A percentile compares a stretch with the other conserved stretches of the same genome.
Conservation (phyloP, 2,329 filamentous ascomycete genomes). For the Diplocarpon rosae region DNA sequence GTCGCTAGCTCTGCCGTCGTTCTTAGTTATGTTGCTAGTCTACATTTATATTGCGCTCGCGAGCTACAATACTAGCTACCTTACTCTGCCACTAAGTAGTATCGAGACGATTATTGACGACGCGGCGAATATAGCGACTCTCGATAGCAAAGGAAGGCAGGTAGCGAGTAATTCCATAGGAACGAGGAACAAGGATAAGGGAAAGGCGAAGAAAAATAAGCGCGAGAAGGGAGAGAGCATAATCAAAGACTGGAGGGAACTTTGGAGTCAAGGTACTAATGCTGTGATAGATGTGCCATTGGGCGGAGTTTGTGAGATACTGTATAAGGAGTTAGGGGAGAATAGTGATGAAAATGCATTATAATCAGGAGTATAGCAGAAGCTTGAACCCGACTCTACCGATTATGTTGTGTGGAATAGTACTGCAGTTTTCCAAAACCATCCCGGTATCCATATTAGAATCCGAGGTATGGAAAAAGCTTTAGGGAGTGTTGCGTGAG, state of each 20-base stretch:
- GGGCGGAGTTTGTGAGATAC: conserved; percentile 85
- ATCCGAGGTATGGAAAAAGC: too few relatives aligned
- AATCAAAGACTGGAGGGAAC: conserved; percentile 56
- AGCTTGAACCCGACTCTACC: too few relatives aligned
- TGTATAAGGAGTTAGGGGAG: conserved; percentile 60
- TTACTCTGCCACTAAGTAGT: conserved; percentile 69
- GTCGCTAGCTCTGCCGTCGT: conserved; percentile 84
- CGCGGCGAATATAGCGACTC: conserved; percentile 71
- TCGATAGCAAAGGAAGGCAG: conserved; percentile 59
- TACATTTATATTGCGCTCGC: conserved; percentile 94
- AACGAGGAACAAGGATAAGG: conserved; percentile 22
- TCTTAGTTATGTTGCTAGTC: conserved; percentile 74
- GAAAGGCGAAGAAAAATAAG: conserved; percentile 26
- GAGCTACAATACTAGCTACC: conserved; percentile 76
- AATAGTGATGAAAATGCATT: conserved; percentile 12
- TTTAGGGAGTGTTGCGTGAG: too few relatives aligned
- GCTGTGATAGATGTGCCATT: conserved; percentile 95
- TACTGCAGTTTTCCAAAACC: too few relatives aligned
- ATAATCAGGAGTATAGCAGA: too few relatives aligned
- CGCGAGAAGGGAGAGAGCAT: not conserved
- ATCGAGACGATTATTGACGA: conserved; percentile 90
- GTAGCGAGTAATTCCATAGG: not conserved
- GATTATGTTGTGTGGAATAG: too few relatives aligned
- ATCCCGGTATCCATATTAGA: too few relatives aligned
- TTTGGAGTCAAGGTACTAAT: conserved; percentile 91